Conservation (phyloP, 257 asterid species). For the Oldenlandia corymbosa region DNA sequence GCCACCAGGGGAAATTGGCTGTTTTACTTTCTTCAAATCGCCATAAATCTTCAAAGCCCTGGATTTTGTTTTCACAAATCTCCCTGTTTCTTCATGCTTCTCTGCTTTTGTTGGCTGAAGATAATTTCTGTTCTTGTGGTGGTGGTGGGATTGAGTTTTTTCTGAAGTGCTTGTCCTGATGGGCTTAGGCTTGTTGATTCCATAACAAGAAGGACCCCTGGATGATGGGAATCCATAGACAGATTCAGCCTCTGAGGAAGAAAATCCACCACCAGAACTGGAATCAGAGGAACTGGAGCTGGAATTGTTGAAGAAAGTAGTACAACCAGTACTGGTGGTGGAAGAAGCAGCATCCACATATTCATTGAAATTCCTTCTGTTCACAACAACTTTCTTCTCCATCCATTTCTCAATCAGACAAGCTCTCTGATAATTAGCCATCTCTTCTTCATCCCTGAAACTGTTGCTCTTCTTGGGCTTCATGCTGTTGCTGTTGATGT, state of each 20-base stretch:
- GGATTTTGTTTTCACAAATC: conserved; percentile 55
- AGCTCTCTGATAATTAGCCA: conserved; percentile 55
- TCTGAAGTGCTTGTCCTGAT: conserved; percentile 43
- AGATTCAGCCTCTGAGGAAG: conserved; percentile 55
- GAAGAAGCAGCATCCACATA: not conserved
- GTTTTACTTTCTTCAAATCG: conserved; percentile 76
- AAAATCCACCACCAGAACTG: conserved; percentile 47
- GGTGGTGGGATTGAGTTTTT: conserved; percentile 20
- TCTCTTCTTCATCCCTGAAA: conserved; percentile 37
- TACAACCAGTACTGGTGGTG: not conserved
- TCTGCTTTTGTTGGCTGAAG: conserved; percentile 27
- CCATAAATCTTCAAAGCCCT: conserved; percentile 74
- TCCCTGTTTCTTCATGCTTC: conserved; percentile 26
- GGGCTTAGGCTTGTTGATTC: conserved; percentile 53
- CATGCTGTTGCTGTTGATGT: not conserved
- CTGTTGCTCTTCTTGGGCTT: conserved; percentile 1
- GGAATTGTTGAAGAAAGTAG: conserved; percentile 32
- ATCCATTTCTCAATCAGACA: conserved; percentile 87
- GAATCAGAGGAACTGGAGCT: conserved; percentile 76
- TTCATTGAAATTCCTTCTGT: conserved; percentile 47
- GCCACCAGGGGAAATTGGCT: conserved; percentile 87
- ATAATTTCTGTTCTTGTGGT: conserved; percentile 9
- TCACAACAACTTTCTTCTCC: conserved; percentile 49
- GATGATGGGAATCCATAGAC: conserved; percentile 15
- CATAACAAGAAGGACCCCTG: conserved; percentile 22